These are phyloP conservation scores for Arabidopsis hybrid DNA, from an alignment of 441 rosid genomes.

Conservation along the genomic window DNA sequence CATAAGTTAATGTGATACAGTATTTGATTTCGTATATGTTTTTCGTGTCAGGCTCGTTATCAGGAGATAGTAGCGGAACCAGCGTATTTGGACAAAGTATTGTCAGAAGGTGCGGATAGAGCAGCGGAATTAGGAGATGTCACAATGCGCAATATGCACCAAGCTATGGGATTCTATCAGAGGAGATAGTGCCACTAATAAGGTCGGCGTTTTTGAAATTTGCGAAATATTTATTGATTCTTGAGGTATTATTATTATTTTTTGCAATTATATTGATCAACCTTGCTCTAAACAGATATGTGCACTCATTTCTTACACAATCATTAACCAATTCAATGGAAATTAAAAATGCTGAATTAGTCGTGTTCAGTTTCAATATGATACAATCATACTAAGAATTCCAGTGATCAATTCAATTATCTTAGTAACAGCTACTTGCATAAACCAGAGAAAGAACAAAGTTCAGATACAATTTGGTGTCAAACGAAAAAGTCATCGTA, in stretches of 20 bases:
- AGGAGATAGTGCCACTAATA: constrained; percentile 11
- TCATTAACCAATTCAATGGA: too few species aligned
- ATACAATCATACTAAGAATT: neutral
- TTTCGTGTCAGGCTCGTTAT: constrained; percentile 57
- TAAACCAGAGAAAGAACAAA: neutral
- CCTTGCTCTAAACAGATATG: neutral
- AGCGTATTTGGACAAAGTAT: constrained; percentile 66
- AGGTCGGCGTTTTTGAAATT: neutral
- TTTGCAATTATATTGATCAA: neutral
- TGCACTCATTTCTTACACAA: neutral
- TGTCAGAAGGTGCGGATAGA: constrained; percentile 70
- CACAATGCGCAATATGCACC: constrained; percentile 66
- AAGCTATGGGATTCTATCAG: constrained; percentile 79
- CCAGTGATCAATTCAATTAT: neutral
- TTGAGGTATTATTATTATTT: constrained; percentile 4
- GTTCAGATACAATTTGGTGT: neutral
- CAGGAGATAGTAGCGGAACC: constrained; percentile 68
- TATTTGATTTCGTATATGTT: neutral
- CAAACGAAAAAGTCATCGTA: neutral
- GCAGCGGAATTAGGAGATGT: constrained; percentile 77
- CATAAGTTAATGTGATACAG: neutral
- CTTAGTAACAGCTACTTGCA: neutral
- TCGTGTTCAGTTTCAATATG: neutral
- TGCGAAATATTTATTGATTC: constrained; percentile 13
- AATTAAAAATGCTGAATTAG: neutral